Percentiles rank a stretch among this genome's conserved stretches.
Conservation (phyloP, 352 stramenopile genomes). For the Phytopythium delawarense region DNA sequence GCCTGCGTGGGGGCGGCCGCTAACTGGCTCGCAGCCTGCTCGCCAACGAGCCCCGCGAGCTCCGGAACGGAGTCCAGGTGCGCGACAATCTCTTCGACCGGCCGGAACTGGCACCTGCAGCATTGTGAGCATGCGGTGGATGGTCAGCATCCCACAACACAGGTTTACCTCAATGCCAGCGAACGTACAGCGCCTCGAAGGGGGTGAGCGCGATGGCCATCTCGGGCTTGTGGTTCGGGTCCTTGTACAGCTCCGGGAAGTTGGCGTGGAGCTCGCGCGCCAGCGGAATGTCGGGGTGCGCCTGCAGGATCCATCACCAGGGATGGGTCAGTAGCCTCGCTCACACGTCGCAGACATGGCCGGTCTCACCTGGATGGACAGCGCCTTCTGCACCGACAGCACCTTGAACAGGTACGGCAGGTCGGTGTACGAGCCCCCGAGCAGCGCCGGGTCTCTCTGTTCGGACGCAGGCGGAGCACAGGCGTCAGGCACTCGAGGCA, state of each 20-base stretch:
- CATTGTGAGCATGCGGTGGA: no score
- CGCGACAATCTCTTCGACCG: slow-evolving; percentile 89
- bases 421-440: slow-evolving; percentile 48
- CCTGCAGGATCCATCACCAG: slow-evolving; percentile 12
- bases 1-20: slow-evolving; percentile 27
- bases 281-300: slow-evolving; percentile 83
- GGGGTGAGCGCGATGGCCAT: slow-evolving; percentile 97
- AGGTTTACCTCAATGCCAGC: neutral
- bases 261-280: slow-evolving; percentile 75
- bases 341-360: neutral
- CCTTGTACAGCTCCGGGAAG: slow-evolving; percentile 94
- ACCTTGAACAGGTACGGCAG: slow-evolving; percentile 99
- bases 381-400: slow-evolving; percentile 94
- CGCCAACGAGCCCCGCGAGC: slow-evolving; percentile 69
- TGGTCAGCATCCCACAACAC: neutral
- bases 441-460: slow-evolving; percentile 32
- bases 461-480: slow-evolving; percentile 6
- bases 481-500: neutral
- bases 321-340: neutral
- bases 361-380: slow-evolving; percentile 92
- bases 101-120: slow-evolving; percentile 88
- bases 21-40: slow-evolving; percentile 34
- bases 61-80: slow-evolving; percentile 88
- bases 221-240: slow-evolving; percentile 99
- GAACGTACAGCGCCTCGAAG: slow-evolving; percentile 92